phyloP scores from a whole-genome alignment of 2,329 filamentous ascomycete genomes.

The Aspergillus japonicus region DNA sequence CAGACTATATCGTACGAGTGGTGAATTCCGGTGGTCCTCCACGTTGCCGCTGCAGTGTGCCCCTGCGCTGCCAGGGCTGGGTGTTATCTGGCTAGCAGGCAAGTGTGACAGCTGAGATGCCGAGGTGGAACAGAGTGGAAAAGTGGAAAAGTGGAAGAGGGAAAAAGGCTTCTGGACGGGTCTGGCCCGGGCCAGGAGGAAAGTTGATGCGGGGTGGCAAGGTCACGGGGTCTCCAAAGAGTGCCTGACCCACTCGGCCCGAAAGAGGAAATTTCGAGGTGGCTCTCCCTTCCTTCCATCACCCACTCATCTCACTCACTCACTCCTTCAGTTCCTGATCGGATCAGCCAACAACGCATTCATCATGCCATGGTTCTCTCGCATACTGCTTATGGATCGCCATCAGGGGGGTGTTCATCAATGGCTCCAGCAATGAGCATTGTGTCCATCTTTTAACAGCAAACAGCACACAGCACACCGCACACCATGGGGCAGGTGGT shows the following conservation, averaged over 20 bases:
- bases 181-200: not conserved
- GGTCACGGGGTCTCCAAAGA: not conserved
- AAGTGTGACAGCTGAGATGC: too few relatives aligned
- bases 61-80: too few relatives aligned
- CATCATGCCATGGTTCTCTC: not conserved
- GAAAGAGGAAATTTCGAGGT: not conserved
- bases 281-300: too few relatives aligned
- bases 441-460: not conserved
- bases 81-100: too few relatives aligned
- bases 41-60: not conserved
- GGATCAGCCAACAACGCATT: not conserved
- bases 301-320: not conserved
- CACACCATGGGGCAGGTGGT: not conserved
- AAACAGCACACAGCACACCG: not conserved
- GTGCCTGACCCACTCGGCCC: not conserved
- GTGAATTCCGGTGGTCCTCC: not conserved
- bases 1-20: not conserved
- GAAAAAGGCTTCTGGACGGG: not conserved
- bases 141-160: too few relatives aligned
- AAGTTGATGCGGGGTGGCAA: not conserved
- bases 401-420: not conserved
- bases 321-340: not conserved
- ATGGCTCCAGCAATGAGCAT: not conserved
- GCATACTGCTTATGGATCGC: not conserved
- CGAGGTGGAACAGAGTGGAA: too few relatives aligned